Conservation (phyloP, 2,329 filamentous ascomycete genomes). For the Aspergillus versicolor region DNA sequence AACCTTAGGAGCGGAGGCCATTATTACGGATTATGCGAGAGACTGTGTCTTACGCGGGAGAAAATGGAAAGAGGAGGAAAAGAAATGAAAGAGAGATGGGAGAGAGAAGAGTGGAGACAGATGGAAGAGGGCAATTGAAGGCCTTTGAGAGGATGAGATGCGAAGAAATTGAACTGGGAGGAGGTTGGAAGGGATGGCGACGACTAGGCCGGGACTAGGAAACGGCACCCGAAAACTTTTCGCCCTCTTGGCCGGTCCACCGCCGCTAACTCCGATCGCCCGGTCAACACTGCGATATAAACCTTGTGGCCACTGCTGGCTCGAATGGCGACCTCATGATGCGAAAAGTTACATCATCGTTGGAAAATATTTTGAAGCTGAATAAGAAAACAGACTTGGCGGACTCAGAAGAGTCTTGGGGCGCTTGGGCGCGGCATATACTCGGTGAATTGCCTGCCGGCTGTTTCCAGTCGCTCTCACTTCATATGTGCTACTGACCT, state of each 20-base stretch:
- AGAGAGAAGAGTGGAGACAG: slow-evolving; percentile 16
- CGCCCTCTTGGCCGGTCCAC: slow-evolving; percentile 19
- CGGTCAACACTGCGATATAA: slow-evolving; percentile 13
- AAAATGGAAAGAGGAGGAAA: slow-evolving; percentile 13
- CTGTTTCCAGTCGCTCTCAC: background rate
- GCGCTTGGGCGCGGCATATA: background rate
- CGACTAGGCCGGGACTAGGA: slow-evolving; percentile 19
- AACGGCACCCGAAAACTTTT: slow-evolving; percentile 34
- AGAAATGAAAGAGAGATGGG: slow-evolving; percentile 15
- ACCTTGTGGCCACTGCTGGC: background rate
- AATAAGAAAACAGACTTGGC: background rate
- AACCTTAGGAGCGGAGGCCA: slow-evolving; percentile 51
- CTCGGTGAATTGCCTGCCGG: background rate
- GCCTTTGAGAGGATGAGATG: slow-evolving; percentile 4
- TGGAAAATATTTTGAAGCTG: background rate
- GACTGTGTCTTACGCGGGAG: slow-evolving; percentile 20
- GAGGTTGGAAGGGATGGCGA: slow-evolving; percentile 29
- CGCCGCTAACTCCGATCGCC: slow-evolving; percentile 20
- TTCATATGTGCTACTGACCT: background rate
- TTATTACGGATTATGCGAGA: slow-evolving; percentile 25
- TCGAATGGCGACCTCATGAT: background rate
- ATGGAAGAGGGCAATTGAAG: slow-evolving; percentile 19
- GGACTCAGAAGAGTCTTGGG: background rate
- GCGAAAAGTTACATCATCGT: slow-evolving; percentile 4
- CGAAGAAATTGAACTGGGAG: slow-evolving; percentile 15